Percentiles rank a stretch among this genome's conserved stretches.
Evolutionary conservation across 768 basidiomycete genomes (phyloP).

Genomic region (Lentinula aciculospora): DNA sequence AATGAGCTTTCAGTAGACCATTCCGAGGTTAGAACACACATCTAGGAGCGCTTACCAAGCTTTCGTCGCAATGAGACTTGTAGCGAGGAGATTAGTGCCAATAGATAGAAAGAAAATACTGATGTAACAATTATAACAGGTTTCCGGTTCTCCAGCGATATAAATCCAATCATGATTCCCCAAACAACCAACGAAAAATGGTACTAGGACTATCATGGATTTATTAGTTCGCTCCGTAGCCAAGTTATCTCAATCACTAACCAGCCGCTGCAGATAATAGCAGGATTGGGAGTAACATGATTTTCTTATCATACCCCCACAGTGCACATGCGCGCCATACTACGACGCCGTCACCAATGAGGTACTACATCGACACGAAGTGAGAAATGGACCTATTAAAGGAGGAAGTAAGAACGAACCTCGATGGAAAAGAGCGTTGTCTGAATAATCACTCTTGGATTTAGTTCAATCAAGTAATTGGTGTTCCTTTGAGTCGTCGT

Average conservation of each 20-base stretch:
- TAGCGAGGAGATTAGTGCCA: background rate
- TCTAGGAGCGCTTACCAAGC: background rate
- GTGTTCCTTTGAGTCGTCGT: background rate
- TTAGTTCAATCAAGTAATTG: background rate
- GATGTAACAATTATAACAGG: background rate
- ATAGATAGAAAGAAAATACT: background rate
- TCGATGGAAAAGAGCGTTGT: background rate
- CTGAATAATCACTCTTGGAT: background rate
- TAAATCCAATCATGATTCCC: background rate
- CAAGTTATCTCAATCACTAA: background rate
- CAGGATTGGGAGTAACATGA: background rate
- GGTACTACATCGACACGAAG: background rate
- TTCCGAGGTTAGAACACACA: too few relatives aligned
- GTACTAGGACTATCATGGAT: background rate
- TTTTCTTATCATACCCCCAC: background rate
- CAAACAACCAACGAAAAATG: background rate
- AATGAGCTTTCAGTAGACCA: background rate
- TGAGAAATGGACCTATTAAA: background rate
- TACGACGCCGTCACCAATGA: conserved; percentile 1
- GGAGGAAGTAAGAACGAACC: background rate
- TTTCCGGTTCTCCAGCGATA: background rate
- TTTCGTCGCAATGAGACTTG: background rate
- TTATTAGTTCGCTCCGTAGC: background rate
- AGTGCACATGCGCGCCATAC: conserved; percentile 1
- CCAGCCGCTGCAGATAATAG: background rate